Evolutionary conservation across 2,329 filamentous ascomycete genomes (phyloP), one percentile per base, ranked within the genome.

Genomic region (Colletotrichum endophyticum): DNA sequence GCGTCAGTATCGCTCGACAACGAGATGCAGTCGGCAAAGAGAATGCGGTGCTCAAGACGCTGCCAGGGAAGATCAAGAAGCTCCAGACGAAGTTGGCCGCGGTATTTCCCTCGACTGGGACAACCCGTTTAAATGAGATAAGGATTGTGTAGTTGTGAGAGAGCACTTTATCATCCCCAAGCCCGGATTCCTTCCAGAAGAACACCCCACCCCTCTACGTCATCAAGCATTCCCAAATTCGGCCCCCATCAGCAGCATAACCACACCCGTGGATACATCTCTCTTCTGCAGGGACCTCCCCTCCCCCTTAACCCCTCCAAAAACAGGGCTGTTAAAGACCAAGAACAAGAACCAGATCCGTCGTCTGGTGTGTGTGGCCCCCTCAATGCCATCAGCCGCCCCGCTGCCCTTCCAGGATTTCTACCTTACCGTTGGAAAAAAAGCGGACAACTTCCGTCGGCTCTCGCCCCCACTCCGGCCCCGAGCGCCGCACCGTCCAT

Each of bases 1-100:
- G 19, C 9, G 1, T 12, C 0, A 22, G n/a, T 53, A 6, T 0
- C 44, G 19, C 2, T 53, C 11, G 1, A 53, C 2, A 13, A 22
- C 6, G 4, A 53, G n/a, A 3, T 2, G n/a, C 44, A 22, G 4
- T 2, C 11, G n/a, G 44, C 3, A n/a, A 49, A n/a, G 44, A 22
- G 11, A 53, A 22, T 13, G 44, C 44, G 6, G n/a, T 22, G 8
- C n/a, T 13, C 44, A 2, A 12, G n/a, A 11, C 44, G 44, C n/a
- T 49, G n/a, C 11, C 0, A 0, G 19, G 11, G 44, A 49, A 49
- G 6, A 49, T 0, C 8, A 4, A n/a, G 39, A 44, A 11, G 39
- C 39, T 6, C 39, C 39, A n/a, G 19, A n/a, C 1, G 19, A n/a
- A n/a, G 19, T 4, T n/a, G 9, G 8, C 0, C 8, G 5, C 9